Evolutionary conservation across 345 rosid species (phyloP), one percentile per base, ranked within the genome.

Genomic region (Heritiera littoralis): DNA sequence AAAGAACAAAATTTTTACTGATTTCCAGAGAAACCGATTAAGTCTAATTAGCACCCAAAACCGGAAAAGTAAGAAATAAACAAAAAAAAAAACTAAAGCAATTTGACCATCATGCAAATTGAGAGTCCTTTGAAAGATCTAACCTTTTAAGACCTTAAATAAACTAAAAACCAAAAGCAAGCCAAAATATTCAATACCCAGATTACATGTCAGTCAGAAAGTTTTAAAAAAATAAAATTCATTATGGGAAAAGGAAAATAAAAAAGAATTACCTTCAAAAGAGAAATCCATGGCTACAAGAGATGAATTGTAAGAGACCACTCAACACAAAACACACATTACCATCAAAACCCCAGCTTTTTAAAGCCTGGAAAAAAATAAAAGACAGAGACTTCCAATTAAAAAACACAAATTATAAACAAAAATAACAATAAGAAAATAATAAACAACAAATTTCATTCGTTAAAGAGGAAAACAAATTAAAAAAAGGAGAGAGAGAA

Each of bases 91-190:
- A 66, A 58, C 18, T 12, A 56, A 77, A 77, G n/a, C 43, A 78
- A 66, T 68, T 66, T 67, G 74, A 54, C 49, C 30, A 68, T 17
- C 80, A 68, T 55, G 66, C 55, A 41, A 78, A 55, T 30, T 56
- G 41, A 52, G 43, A 79, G 72, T 70, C 73, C 74, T 79, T n/a
- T 73, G 66, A 54, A 79, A 77, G 56, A 66, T 59, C 74, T 32
- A 78, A 84, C 82, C 82, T 78, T 79, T 84, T 51, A 28, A 17
- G 5, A 41, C 49, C 72, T 40, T 35, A n/a, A 61, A 71, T 3
- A 73, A 60, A 59, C 76, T 9, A 18, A 66, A 77, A 76, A 52
- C 66, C 23, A 9, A 58, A 45, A 49, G 2, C 45, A 9, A 72
- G 18, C 30, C 59, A 72, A 76, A 71, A n/a, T 18, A 72, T 15